Evolutionary conservation across 495 filamentous ascomycete species (phyloP).

Genomic region (Pyrenula aspistea): DNA sequence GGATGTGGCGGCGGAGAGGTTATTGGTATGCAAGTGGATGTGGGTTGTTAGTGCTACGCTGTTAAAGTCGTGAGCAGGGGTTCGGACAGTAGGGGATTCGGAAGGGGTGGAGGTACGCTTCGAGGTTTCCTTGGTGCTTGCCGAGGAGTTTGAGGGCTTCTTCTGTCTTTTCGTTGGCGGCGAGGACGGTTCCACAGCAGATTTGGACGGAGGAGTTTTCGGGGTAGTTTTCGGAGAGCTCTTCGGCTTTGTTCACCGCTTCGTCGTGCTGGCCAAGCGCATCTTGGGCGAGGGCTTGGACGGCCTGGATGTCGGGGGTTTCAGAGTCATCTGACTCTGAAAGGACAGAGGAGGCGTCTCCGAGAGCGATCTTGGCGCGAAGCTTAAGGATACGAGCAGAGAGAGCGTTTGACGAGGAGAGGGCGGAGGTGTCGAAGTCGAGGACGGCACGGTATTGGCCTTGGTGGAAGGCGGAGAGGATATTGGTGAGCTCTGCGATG

Average conservation of each 20-base stretch:
- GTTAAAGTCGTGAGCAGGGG: too few species aligned
- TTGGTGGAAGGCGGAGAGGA: conserved; percentile 91
- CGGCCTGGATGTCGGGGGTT: conserved; percentile 65
- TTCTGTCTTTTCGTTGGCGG: conserved; percentile 63
- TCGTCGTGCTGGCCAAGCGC: conserved; percentile 42
- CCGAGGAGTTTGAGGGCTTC: conserved; percentile 68
- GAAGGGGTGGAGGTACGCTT: conserved; percentile 50
- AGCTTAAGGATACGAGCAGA: conserved; percentile 70
- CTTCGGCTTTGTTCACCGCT: conserved; percentile 51
- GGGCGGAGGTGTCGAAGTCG: conserved; percentile 63
- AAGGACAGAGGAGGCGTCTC: conserved; percentile 60
- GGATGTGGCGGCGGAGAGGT: conserved; percentile 78
- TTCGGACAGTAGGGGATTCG: not conserved
- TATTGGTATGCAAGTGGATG: conserved; percentile 84
- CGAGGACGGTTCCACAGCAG: conserved; percentile 63
- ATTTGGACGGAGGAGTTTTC: conserved; percentile 79
- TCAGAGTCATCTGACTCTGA: conserved; percentile 51
- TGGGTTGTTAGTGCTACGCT: conserved; percentile 70
- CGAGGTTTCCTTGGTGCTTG: conserved; percentile 69
- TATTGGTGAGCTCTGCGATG: conserved; percentile 75
- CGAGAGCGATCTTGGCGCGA: conserved; percentile 71
- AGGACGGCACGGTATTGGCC: conserved; percentile 75
- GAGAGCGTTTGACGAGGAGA: conserved; percentile 64
- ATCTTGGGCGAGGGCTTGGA: conserved; percentile 65
- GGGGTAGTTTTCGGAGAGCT: conserved; percentile 46